Evolutionary conservation across 208 protist species (phyloP).

Genomic region (Trypanosoma scelopori): DNA sequence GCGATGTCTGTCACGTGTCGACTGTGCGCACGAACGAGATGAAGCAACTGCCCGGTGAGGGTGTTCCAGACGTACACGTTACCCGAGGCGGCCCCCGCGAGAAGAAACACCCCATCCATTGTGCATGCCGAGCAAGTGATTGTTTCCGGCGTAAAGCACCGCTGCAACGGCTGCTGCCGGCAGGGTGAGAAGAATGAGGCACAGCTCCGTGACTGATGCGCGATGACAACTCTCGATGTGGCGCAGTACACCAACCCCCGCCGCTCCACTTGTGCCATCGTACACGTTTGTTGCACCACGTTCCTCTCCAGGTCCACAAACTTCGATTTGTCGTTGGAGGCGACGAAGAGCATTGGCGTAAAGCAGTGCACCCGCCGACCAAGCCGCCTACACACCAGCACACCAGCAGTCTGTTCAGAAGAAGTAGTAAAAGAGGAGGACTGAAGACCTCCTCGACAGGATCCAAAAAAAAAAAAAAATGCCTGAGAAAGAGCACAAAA

Average conservation of each 20-base stretch:
- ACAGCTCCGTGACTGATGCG: slow-evolving; percentile 52
- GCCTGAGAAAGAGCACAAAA: too few species aligned
- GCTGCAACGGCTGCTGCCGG: slow-evolving; percentile 70
- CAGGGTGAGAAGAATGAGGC: slow-evolving; percentile 57
- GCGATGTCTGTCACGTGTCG: slow-evolving; percentile 55
- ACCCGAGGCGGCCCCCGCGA: slow-evolving; percentile 58
- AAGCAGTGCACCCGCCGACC: not conserved
- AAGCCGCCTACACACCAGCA: not conserved
- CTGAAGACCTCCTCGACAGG: too few species aligned
- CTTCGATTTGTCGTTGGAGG: slow-evolving; percentile 39
- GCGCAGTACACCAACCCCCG: slow-evolving; percentile 55
- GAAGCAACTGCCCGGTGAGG: slow-evolving; percentile 61
- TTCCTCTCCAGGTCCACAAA: slow-evolving; percentile 60
- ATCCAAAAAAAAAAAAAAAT: too few species aligned
- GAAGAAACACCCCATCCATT: slow-evolving; percentile 59
- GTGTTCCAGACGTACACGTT: slow-evolving; percentile 76
- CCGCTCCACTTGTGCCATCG: slow-evolving; percentile 27
- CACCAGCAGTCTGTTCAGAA: too few species aligned
- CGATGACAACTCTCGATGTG: slow-evolving; percentile 32
- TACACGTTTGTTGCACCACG: slow-evolving; percentile 55
- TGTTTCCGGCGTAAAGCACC: slow-evolving; percentile 66
- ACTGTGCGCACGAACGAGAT: slow-evolving; percentile 61
- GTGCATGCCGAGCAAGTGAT: slow-evolving; percentile 55
- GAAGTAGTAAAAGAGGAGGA: slow-evolving; percentile 25
- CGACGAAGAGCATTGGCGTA: slow-evolving; percentile 68